Conservation (phyloP, 371 early-diverging fungal species). For the Zancudomyces culisetae region DNA sequence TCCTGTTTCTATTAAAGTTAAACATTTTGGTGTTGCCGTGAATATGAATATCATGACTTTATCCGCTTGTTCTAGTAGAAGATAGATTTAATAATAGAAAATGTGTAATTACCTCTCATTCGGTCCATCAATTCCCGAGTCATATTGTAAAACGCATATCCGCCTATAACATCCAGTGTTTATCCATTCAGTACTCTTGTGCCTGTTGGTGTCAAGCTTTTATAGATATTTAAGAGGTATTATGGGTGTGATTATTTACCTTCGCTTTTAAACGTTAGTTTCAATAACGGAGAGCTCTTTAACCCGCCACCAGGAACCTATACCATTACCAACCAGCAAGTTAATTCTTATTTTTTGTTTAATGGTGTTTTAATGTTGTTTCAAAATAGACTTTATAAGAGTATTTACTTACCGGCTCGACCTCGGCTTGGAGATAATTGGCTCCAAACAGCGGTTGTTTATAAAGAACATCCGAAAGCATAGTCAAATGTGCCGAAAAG, state of each 20-base stretch:
- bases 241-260: not conserved
- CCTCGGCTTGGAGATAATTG: not conserved
- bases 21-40: no score
- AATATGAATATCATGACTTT: no score
- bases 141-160: conserved; percentile 1
- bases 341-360: no score
- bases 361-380: no score
- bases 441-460: conserved; percentile 2
- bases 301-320: conserved; percentile 1
- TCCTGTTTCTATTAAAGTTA: not conserved
- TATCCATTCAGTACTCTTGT: no score
- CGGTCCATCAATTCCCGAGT: not conserved
- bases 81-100: no score
- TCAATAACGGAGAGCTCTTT: not conserved
- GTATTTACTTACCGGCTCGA: not conserved
- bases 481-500: conserved; percentile 1
- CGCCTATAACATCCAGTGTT: not conserved
- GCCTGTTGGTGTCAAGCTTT: no score
- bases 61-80: no score
- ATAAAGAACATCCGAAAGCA: not conserved
- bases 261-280: not conserved
- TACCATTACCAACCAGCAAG: no score
- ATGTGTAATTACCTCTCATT: not conserved
- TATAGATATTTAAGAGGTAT: no score
- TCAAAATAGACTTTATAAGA: no score